These are phyloP conservation scores for Gracilaria vermiculophylla DNA, from an alignment of 23 red algal species.

Conservation along the genomic window DNA sequence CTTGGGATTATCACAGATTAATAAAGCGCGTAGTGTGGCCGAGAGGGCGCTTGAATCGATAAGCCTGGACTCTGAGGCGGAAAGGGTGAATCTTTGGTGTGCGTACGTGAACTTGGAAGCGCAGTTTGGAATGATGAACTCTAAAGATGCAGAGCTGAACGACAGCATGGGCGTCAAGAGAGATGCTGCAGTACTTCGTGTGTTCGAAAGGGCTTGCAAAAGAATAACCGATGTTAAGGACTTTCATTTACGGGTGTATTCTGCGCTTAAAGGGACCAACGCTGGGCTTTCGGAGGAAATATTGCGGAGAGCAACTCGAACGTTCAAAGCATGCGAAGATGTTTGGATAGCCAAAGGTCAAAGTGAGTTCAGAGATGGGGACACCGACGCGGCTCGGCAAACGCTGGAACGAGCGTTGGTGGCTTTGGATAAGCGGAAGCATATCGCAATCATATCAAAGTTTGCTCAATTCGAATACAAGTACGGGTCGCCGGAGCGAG, in stretches of 20 bases:
- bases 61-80: slow-evolving; percentile 39
- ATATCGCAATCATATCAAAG: slow-evolving; percentile 75
- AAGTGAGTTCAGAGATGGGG: slow-evolving; percentile 40
- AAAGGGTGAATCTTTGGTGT: slow-evolving; percentile 85
- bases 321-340: slow-evolving; percentile 56
- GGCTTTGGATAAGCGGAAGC: slow-evolving; percentile 59
- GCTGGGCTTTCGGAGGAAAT: slow-evolving; percentile 52
- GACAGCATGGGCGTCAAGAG: slow-evolving; percentile 35
- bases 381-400: slow-evolving; percentile 41
- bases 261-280: slow-evolving; percentile 37
- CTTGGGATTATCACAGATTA: slow-evolving; percentile 62
- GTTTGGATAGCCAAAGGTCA: slow-evolving; percentile 72
- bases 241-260: slow-evolving; percentile 60
- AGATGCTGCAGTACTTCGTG: slow-evolving; percentile 61
- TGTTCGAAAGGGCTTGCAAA: slow-evolving; percentile 79
- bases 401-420: slow-evolving; percentile 75
- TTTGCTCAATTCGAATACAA: slow-evolving; percentile 95
- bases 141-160: slow-evolving; percentile 3
- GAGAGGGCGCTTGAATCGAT: slow-evolving; percentile 85
- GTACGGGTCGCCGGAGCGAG: slow-evolving; percentile 70
- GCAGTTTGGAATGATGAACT: slow-evolving; percentile 48
- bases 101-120: slow-evolving; percentile 93
- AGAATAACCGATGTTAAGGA: slow-evolving; percentile 64
- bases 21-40: slow-evolving; percentile 76
- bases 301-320: slow-evolving; percentile 40